Base-by-base conservation (phyloP, 129 eudicot genomes). In the Flaveria bidentis region DNA sequence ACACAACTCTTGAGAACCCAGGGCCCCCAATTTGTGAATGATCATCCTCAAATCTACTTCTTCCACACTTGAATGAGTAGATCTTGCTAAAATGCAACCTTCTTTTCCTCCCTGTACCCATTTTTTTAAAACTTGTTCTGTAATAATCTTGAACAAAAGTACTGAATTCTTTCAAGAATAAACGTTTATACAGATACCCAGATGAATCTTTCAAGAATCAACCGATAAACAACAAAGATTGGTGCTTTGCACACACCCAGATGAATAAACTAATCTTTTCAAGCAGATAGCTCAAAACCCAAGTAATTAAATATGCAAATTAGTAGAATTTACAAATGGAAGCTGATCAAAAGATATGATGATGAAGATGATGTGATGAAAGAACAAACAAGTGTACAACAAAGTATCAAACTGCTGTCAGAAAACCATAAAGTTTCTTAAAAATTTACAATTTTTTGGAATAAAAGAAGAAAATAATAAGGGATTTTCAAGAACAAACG, bases 11-110 rank as follows among this genome's bases (percentile, higher is more conserved):
- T 69, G 97, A 94, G 49, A 84, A 94, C 0, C 97, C 98, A 25
- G 91, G 93, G 0, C 97, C 91, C 12, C 98, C 98, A 65, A 94
- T 91, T 71, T 91, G 97, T 56, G 91, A 84, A 77, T 88, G 97
- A 45, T 94, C 98, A 45, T 86, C 98, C 45, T 84, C 60, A 6
- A 79, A 79, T 52, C 76, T 69, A 25, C 73, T 82, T 42, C 61
- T 90, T 9, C 92, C 91, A 85, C 98, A 87, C 62, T 79, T 84
- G 64, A 90, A 93, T 66, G 98, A 39, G 58, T 90, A 93, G 91
- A 90, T 82, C 87, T 88, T 93, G 92, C 96, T 87, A 45, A 90
- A 90, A 82, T 86, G 86, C 42, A 88, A 67, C 88, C 86, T 87
- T 73, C 65, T 88, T 61, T 78, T 90, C 75, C 76, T 81, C 28